Evolutionary conservation across 805 yeast species (phyloP), one percentile per base, ranked within the genome.

Genomic region (Hanseniaspora lachancei): DNA sequence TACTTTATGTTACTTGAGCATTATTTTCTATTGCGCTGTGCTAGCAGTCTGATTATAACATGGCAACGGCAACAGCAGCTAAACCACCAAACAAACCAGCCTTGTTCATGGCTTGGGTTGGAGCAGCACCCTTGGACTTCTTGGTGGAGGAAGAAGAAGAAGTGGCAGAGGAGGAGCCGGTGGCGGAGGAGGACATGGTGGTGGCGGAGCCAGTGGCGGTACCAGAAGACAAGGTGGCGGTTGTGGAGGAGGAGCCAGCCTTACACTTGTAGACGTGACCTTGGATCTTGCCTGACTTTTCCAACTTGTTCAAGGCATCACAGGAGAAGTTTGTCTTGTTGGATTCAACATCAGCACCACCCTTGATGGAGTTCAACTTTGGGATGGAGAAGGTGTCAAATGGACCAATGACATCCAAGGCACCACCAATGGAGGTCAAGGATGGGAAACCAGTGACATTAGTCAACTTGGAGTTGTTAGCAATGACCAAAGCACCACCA

Each of bases 401-500:
- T 72, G 78, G 74, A 77, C 98, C 98, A 62, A 71, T 72, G 61
- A 91, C 72, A 68, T 76, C 76, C 62, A 91, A 80, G 64, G 97
- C 93, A 79, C 98, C 97, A 68, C 85, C 86, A 65, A 91, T 80
- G 58, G 85, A 71, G 69, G 76, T 72, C 66, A 93, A 77, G 61
- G 76, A 68, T 63, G 82, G 81, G 80, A 93, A 86, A 68, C 88
- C 91, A 58, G 75, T 75, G 68, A 91, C 75, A 57, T 76, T 64
- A 50, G 68, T 70, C 69, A 91, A 81, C 55, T 77, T 71, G 61
- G 86, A 74, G 84, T 93, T 93, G 81, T 89, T 87, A 61, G 86
- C 80, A 68, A 93, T 75, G 65, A 79, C 82, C 71, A 93, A 86
- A 72, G 96, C 98, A 79, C 98, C 97, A 70, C 91, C 95, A 65